Evolutionary conservation across 1,284 basidiomycete species (phyloP).

Genomic region (Sphagnurus paluster): DNA sequence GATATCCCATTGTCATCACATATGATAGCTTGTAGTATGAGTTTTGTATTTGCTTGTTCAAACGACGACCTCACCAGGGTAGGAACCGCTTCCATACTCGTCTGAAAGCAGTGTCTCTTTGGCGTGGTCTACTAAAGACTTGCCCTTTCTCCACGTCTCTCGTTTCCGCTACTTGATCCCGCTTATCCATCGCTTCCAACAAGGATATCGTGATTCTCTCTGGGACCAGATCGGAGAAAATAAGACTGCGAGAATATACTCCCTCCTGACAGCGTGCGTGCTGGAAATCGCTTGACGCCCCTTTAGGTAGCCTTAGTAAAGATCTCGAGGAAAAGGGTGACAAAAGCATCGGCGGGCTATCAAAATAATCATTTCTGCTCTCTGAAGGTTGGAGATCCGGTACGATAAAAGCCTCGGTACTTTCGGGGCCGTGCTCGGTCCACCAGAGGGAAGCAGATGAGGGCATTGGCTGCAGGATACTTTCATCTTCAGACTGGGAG

Average conservation of each 20-base stretch:
- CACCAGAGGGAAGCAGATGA: conserved; percentile 24
- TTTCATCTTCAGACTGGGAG: conserved; percentile 15
- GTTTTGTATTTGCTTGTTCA: background rate
- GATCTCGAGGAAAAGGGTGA: conserved; percentile 9
- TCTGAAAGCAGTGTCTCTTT: background rate
- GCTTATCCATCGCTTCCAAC: conserved; percentile 34
- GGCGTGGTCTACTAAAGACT: background rate
- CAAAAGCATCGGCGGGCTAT: background rate
- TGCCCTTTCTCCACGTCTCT: background rate
- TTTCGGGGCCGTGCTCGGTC: too few species aligned
- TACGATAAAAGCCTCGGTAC: too few species aligned
- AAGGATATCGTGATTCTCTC: conserved; percentile 38
- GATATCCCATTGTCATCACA: too few species aligned
- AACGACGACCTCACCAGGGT: background rate
- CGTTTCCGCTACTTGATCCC: conserved; percentile 15
- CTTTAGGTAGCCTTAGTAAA: background rate
- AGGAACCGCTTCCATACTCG: conserved; percentile 8
- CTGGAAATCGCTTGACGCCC: background rate
- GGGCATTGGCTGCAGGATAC: conserved; percentile 20
- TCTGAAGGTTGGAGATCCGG: too few species aligned
- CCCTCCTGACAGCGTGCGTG: background rate
- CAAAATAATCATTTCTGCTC: background rate
- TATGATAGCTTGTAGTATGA: too few species aligned
- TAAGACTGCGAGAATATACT: background rate
- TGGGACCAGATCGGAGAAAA: conserved; percentile 23